Conservation (phyloP, 208 protist genomes). For the Strigomonas culicis region DNA sequence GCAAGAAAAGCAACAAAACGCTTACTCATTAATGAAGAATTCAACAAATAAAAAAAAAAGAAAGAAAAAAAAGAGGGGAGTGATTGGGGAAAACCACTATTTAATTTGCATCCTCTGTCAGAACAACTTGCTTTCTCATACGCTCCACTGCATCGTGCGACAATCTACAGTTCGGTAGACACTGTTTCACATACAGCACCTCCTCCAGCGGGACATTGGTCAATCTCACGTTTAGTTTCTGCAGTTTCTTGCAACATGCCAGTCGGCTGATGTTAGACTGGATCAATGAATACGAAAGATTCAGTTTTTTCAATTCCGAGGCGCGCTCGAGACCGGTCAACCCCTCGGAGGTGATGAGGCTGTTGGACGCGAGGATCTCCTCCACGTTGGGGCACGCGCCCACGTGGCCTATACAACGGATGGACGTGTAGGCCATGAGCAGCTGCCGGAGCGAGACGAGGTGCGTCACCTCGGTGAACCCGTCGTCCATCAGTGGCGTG, state of each 20-base stretch:
- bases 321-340: slow-evolving; percentile 24
- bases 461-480: slow-evolving; percentile 8
- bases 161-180: slow-evolving; percentile 21
- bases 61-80: slow-evolving; percentile 9
- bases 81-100: neutral
- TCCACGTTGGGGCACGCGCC: slow-evolving; percentile 20
- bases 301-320: slow-evolving; percentile 20
- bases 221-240: slow-evolving; percentile 30
- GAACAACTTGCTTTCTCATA: slow-evolving; percentile 5
- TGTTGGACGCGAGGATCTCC: slow-evolving; percentile 26
- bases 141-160: slow-evolving; percentile 16
- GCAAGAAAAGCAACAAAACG: too few species aligned
- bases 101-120: neutral
- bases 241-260: slow-evolving; percentile 11
- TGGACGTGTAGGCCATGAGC: slow-evolving; percentile 20
- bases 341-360: slow-evolving; percentile 19
- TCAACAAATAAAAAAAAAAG: slow-evolving; percentile 9
- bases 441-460: slow-evolving; percentile 13
- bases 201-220: slow-evolving; percentile 21
- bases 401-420: slow-evolving; percentile 22
- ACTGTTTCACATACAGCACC: slow-evolving; percentile 14
- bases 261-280: slow-evolving; percentile 8
- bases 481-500: slow-evolving; percentile 21
- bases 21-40: neutral
- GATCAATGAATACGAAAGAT: slow-evolving; percentile 29